Percentiles rank a stretch among this genome's conserved stretches.
phyloP scores from a whole-genome alignment of 1,284 basidiomycete genomes.

The Porogramme epimiltina region DNA sequence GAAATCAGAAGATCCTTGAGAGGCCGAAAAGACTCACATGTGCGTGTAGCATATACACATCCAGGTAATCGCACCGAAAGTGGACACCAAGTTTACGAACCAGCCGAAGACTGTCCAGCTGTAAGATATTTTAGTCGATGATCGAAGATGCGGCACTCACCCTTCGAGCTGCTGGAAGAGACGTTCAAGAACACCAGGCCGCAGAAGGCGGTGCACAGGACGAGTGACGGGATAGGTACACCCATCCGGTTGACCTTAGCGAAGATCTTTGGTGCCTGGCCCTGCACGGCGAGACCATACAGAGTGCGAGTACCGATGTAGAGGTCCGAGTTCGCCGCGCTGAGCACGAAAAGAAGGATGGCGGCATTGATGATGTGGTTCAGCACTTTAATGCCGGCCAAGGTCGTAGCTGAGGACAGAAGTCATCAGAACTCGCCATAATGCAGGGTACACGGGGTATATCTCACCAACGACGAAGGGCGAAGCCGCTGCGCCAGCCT shows the following conservation, averaged over 20 bases:
- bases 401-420: conserved; percentile 44
- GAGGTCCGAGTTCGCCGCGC: conserved; percentile 68
- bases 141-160: conserved; percentile 29
- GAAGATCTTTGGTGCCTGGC: conserved; percentile 69
- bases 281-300: conserved; percentile 68
- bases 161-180: conserved; percentile 51
- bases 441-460: conserved; percentile 39
- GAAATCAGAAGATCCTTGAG: not conserved
- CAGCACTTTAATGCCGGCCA: conserved; percentile 58
- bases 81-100: conserved; percentile 66
- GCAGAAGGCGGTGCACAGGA: conserved; percentile 61
- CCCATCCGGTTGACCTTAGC: conserved; percentile 44
- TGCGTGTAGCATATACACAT: conserved; percentile 72
- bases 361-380: conserved; percentile 76
- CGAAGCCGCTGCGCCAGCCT: conserved; percentile 68
- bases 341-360: conserved; percentile 75
- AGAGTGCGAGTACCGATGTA: conserved; percentile 69
- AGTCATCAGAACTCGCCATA: conserved; percentile 16
- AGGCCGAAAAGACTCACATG: conserved; percentile 44
- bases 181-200: conserved; percentile 66
- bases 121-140: conserved; percentile 12
- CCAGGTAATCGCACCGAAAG: conserved; percentile 73
- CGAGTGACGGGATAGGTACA: conserved; percentile 39
- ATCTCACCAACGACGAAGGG: conserved; percentile 73
- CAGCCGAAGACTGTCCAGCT: conserved; percentile 59